These are phyloP conservation scores for Xylaria polymorpha DNA, from an alignment of 2,329 filamentous ascomycete genomes.

Conservation along the genomic window DNA sequence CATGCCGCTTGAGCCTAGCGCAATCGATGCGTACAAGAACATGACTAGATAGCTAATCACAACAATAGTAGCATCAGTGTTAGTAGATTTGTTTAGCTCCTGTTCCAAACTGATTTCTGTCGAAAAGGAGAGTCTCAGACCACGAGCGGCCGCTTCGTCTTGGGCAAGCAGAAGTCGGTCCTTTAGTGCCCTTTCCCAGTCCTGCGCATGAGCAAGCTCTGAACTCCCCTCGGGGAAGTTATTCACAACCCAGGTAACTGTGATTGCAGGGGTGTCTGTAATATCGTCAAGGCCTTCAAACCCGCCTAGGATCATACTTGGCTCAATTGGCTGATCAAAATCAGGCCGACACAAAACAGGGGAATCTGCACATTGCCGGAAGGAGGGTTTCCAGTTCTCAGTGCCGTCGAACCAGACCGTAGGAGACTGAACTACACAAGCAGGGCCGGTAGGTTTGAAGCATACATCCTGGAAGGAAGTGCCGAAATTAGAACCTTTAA, in stretches of 20 bases:
- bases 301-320: conserved; percentile 86
- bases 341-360: conserved; percentile 88
- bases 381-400: conserved; percentile 75
- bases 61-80: conserved; percentile 97
- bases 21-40: conserved; percentile 96
- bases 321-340: conserved; percentile 89
- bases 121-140: conserved; percentile 90
- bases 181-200: conserved; percentile 88
- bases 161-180: conserved; percentile 80
- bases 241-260: conserved; percentile 94
- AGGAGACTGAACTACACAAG: conserved; percentile 93
- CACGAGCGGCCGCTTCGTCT: conserved; percentile 79
- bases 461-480: conserved; percentile 85
- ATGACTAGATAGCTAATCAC: conserved; percentile 98
- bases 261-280: conserved; percentile 80
- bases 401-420: conserved; percentile 84
- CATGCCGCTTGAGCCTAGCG: conserved; percentile 87
- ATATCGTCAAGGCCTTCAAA: conserved; percentile 74
- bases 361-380: conserved; percentile 79
- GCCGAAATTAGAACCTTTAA: conserved; percentile 76
- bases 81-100: conserved; percentile 97
- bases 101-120: conserved; percentile 95
- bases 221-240: conserved; percentile 81
- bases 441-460: conserved; percentile 90
- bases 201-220: conserved; percentile 78